Conservation (phyloP, 305 asterid genomes). For the Fraxinus velutina region DNA sequence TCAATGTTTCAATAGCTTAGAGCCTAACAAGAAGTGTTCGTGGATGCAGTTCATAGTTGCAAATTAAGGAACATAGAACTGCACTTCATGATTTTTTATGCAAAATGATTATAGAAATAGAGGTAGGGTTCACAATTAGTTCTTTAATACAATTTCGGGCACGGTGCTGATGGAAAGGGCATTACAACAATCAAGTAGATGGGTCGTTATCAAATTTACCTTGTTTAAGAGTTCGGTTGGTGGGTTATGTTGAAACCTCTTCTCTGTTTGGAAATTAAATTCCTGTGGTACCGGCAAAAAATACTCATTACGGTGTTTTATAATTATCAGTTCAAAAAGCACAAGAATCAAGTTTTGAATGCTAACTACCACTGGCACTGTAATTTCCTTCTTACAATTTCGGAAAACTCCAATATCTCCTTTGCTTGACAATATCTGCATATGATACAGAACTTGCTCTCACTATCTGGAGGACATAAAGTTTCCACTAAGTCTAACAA, state of each 20-base stretch:
- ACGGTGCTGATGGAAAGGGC: not conserved
- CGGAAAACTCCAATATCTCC: slow-evolving; percentile 78
- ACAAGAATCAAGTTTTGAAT: slow-evolving; percentile 15
- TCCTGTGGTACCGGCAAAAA: slow-evolving; percentile 48
- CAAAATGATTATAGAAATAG: not conserved
- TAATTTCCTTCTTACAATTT: slow-evolving; percentile 64
- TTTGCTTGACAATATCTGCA: slow-evolving; percentile 79
- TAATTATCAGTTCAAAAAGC: not conserved
- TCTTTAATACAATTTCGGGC: not conserved
- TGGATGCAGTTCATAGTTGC: slow-evolving; percentile 3
- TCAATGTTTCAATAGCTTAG: not conserved
- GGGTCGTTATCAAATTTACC: slow-evolving; percentile 36
- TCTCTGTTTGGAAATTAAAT: slow-evolving; percentile 64
- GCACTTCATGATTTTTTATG: not conserved
- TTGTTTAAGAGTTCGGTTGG: slow-evolving; percentile 72
- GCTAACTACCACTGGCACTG: slow-evolving; percentile 66
- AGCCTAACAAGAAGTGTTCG: not conserved
- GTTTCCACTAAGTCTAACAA: not conserved
- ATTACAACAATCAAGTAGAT: slow-evolving; percentile 12
- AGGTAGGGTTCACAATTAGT: not conserved
- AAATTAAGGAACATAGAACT: not conserved
- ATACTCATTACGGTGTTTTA: slow-evolving; percentile 12
- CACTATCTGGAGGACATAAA: not conserved
- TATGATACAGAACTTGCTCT: not conserved
- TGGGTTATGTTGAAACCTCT: slow-evolving; percentile 59